Evolutionary conservation across 2,329 filamentous ascomycete species (phyloP).

Genomic region (Blumeriella jaapii): DNA sequence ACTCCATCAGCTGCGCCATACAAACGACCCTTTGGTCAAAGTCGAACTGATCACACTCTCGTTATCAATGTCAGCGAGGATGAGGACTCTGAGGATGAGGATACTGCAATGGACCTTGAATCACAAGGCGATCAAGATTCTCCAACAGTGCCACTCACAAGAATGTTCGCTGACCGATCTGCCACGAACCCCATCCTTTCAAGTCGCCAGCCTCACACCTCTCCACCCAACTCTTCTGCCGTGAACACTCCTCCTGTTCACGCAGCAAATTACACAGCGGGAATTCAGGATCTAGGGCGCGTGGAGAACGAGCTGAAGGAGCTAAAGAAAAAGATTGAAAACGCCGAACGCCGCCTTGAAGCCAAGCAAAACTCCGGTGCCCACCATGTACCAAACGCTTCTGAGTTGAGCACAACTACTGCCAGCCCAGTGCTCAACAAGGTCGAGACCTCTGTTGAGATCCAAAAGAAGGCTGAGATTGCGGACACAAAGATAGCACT

Average conservation of each 20-base stretch:
- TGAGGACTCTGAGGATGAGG: slow-evolving; percentile 48
- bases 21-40: slow-evolving; percentile 51
- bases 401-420: slow-evolving; percentile 8
- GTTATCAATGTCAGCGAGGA: slow-evolving; percentile 81
- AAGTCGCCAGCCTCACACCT: slow-evolving; percentile 18
- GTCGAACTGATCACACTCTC: slow-evolving; percentile 47
- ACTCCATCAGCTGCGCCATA: slow-evolving; percentile 25
- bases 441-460: slow-evolving; percentile 19
- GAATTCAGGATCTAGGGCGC: slow-evolving; percentile 33
- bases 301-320: slow-evolving; percentile 49
- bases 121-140: slow-evolving; percentile 38
- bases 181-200: slow-evolving; percentile 34
- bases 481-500: slow-evolving; percentile 13
- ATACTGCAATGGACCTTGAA: slow-evolving; percentile 55
- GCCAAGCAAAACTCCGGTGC: slow-evolving; percentile 21
- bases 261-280: slow-evolving; percentile 6
- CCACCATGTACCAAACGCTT: slow-evolving; percentile 19
- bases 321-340: slow-evolving; percentile 36
- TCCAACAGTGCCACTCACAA: slow-evolving; percentile 14
- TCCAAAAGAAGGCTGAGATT: slow-evolving; percentile 19
- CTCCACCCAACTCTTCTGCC: slow-evolving; percentile 17
- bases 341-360: slow-evolving; percentile 24
- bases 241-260: slow-evolving; percentile 18
- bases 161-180: slow-evolving; percentile 23
- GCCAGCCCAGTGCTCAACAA: slow-evolving; percentile 15